phyloP scores from a whole-genome alignment of 768 basidiomycete species.

The Russula olivacea region DNA sequence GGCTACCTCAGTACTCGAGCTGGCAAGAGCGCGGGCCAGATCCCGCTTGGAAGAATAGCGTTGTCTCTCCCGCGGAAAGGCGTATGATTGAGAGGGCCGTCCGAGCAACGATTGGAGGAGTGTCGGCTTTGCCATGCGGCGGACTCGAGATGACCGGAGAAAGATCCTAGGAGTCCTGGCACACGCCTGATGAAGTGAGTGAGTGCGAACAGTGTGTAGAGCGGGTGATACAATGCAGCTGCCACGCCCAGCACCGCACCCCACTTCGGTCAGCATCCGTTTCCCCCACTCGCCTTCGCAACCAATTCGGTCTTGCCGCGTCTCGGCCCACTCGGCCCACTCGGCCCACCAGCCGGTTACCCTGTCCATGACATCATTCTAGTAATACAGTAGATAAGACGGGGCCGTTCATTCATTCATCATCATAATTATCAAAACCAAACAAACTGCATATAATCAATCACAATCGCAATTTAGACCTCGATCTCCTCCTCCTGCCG shows the following conservation, averaged over 20 bases:
- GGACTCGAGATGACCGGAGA: neutral
- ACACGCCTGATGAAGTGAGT: no score
- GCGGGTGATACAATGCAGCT: neutral
- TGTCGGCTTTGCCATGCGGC: constrained; percentile 24
- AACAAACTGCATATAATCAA: neutral
- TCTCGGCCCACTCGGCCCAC: neutral
- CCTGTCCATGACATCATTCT: neutral
- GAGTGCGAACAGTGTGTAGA: no score
- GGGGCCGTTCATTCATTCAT: neutral
- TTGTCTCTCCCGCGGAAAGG: constrained; percentile 12
- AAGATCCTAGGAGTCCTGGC: no score
- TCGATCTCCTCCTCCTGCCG: constrained; percentile 39
- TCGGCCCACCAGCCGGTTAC: neutral
- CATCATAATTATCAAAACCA: neutral
- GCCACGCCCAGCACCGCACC: neutral
- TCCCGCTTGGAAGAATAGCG: constrained; percentile 17
- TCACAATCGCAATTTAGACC: neutral
- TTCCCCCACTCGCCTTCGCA: neutral
- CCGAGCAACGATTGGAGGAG: constrained; percentile 21
- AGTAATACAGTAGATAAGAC: neutral
- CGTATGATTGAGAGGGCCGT: constrained; percentile 18
- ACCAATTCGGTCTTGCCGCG: neutral
- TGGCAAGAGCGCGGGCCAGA: neutral
- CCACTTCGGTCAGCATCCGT: neutral
- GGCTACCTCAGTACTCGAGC: neutral